Percentiles rank a stretch among this genome's conserved stretches.
Conservation (phyloP, 2,329 filamentous ascomycete species). For the Trichoderma koningiopsis region DNA sequence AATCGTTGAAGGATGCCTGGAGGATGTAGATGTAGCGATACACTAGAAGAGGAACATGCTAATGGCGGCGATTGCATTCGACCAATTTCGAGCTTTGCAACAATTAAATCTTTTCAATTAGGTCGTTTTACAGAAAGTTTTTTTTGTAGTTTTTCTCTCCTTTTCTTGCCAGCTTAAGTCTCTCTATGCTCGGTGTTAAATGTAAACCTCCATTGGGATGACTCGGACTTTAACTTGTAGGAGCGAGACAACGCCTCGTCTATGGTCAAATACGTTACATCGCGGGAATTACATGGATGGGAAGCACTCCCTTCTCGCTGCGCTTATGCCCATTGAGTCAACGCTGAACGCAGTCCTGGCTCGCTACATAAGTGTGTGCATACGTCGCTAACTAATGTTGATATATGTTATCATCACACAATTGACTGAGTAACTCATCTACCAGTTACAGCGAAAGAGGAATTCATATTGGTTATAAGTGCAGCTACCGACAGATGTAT, state of each 20-base stretch:
- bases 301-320: not conserved
- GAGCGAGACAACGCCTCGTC: not conserved
- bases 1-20: too few relatives aligned
- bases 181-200: not conserved
- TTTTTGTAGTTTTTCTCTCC: too few relatives aligned
- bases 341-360: not conserved
- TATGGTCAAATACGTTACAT: not conserved
- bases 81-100: too few relatives aligned
- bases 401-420: too few relatives aligned
- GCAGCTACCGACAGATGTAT: not conserved
- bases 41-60: too few relatives aligned
- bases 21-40: too few relatives aligned
- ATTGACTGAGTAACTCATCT: not conserved
- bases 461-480: not conserved
- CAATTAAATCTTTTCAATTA: too few relatives aligned
- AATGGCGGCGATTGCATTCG: too few relatives aligned
- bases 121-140: too few relatives aligned
- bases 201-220: not conserved
- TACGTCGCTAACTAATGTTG: too few relatives aligned
- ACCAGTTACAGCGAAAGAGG: not conserved
- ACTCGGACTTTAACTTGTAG: not conserved
- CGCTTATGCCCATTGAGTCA: not conserved
- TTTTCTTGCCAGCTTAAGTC: too few relatives aligned
- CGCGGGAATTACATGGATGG: not conserved
- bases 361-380: too few relatives aligned